These are phyloP conservation scores for Salix brachista DNA, from an alignment of 345 rosid genomes.

Conservation along the genomic window DNA sequence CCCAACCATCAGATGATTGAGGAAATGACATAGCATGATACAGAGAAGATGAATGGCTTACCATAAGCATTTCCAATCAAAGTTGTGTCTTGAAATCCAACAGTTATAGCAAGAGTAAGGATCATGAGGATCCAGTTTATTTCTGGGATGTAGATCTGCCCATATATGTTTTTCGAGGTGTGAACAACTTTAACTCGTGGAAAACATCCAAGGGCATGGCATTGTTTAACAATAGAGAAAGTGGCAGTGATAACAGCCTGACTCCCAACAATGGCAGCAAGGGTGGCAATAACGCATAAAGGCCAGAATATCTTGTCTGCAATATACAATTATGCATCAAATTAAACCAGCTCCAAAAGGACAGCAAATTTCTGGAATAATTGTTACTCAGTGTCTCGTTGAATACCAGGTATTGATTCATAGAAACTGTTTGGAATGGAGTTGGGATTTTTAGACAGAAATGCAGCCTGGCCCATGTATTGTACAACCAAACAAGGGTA, in stretches of 20 bases:
- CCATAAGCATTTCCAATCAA: constrained; percentile 93
- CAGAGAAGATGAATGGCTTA: constrained; percentile 23
- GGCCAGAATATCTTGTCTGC: constrained; percentile 85
- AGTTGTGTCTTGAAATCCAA: constrained; percentile 74
- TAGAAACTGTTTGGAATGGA: constrained; percentile 56
- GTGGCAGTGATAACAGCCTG: constrained; percentile 88
- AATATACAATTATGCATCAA: constrained; percentile 17
- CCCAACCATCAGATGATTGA: not conserved
- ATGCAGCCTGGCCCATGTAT: constrained; percentile 99
- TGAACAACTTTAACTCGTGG: constrained; percentile 94
- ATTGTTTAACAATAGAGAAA: constrained; percentile 83
- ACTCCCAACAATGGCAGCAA: constrained; percentile 89
- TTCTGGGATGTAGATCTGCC: constrained; percentile 94
- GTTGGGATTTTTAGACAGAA: constrained; percentile 58
- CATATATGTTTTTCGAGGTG: constrained; percentile 73
- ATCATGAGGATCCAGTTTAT: constrained; percentile 97
- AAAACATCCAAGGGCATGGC: constrained; percentile 93
- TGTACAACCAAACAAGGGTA: constrained; percentile 95
- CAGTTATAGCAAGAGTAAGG: constrained; percentile 71
- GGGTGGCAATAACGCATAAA: constrained; percentile 80
- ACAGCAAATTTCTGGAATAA: not conserved
- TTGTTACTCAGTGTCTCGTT: constrained; percentile 5
- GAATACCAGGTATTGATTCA: constrained; percentile 74
- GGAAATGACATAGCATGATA: not conserved
- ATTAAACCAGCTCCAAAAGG: constrained; percentile 14